A percentile compares a stretch with the other conserved stretches of the same genome.
phyloP scores from a whole-genome alignment of 2,329 filamentous ascomycete genomes.

The Paraphaeosphaeria sporulosa region DNA sequence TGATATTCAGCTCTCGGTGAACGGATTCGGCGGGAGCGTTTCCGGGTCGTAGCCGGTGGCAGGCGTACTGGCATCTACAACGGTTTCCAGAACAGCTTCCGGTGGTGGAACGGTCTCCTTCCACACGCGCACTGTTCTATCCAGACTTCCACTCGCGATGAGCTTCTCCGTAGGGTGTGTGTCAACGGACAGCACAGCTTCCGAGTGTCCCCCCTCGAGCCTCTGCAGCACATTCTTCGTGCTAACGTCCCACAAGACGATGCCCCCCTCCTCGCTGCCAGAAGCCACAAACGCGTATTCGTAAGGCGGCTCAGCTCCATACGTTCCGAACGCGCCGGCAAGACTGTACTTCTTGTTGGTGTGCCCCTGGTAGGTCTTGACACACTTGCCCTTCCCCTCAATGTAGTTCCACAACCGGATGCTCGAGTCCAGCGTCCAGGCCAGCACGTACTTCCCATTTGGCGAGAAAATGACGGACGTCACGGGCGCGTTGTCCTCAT shows the following conservation, averaged over 20 bases:
- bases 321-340: slow-evolving; percentile 81
- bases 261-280: slow-evolving; percentile 85
- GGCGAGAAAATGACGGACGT: slow-evolving; percentile 90
- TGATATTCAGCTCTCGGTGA: slow-evolving; percentile 18
- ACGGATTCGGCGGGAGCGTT: slow-evolving; percentile 30
- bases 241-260: slow-evolving; percentile 89
- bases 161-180: slow-evolving; percentile 62
- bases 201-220: slow-evolving; percentile 60
- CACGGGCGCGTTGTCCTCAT: slow-evolving; percentile 93
- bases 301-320: slow-evolving; percentile 49
- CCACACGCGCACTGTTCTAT: slow-evolving; percentile 70
- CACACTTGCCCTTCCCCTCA: slow-evolving; percentile 83
- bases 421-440: slow-evolving; percentile 89
- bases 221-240: slow-evolving; percentile 83
- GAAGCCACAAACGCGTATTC: slow-evolving; percentile 73
- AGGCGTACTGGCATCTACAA: slow-evolving; percentile 1
- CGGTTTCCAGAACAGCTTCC: slow-evolving; percentile 1
- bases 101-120: slow-evolving; percentile 15
- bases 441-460: slow-evolving; percentile 91
- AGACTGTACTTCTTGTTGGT: slow-evolving; percentile 83
- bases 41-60: slow-evolving; percentile 30
- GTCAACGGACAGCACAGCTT: slow-evolving; percentile 67
- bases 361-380: slow-evolving; percentile 98
- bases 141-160: slow-evolving; percentile 69
- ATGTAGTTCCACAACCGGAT: slow-evolving; percentile 96